Base-by-base conservation (phyloP, 2,329 filamentous ascomycete genomes). In the Aspergillus texensis region DNA sequence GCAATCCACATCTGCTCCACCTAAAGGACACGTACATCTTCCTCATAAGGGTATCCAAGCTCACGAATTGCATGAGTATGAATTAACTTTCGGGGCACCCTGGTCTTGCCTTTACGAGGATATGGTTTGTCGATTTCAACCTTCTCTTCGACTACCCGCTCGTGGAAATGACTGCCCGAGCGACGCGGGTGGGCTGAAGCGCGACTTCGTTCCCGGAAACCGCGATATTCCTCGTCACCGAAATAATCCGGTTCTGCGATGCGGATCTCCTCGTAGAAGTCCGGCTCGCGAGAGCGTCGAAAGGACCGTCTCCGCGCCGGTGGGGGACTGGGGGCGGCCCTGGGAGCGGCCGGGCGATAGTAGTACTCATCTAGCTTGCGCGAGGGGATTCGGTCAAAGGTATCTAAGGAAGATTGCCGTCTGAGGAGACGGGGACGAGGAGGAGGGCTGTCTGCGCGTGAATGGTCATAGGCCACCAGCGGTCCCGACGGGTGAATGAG, bases 391-490 rank as follows among this genome's bases (percentile, higher is more conserved):
- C 93, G 89, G 78, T 97, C 94, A 74, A 93, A 97, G 0, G 91
- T 96, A 76, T 97, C 94, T 45, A 97, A 84, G 58, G 93, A 96
- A 16, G 93, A 96, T 76, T 96, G 93, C 50, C 94, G 88, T 62
- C 94, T 87, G 57, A 95, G 74, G 67, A 94, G 84, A 34, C 84
- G 83, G 2, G 93, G 93, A 53, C 91, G 85, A 39, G 85, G 83
- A 53, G 81, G 80, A 50, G 83, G 79, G 60, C 83, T 79, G 3
- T 84, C 85, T 11, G 86, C 85, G 36, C 86, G 85, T 59, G 85
- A 82, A 62, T 87, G 86, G 58, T 85, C 82, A 53, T 85, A 87
- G 58, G 87, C 84, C 62, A 81, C 84, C 67, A 88, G 77, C 8
- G 85, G 82, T 61, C 83, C 84, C 32, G 83, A 65, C 76, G 79